These are phyloP conservation scores for Halophytophthora batemanensis DNA, from an alignment of 352 stramenopile species.

Conservation along the genomic window DNA sequence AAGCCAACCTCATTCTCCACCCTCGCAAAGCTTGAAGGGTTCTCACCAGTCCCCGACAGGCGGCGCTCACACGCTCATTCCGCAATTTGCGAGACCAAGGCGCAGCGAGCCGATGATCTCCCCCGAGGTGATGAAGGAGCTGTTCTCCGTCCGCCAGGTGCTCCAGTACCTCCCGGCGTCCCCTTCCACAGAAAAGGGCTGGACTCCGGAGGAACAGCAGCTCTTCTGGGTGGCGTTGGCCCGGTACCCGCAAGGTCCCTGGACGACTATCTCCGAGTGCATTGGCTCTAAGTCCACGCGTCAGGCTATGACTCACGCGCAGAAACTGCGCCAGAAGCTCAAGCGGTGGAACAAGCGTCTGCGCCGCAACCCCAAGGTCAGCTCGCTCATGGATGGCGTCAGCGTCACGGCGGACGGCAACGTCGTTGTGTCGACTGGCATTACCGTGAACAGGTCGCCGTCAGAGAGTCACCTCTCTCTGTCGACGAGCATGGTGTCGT, in stretches of 20 bases:
- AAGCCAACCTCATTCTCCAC: no score
- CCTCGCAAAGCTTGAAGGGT: conserved; percentile 2
- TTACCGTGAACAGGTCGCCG: conserved; percentile 8
- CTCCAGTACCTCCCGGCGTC: conserved; percentile 25
- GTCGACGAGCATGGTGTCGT: no score
- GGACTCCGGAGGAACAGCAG: conserved; percentile 32
- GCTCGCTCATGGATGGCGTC: conserved; percentile 18
- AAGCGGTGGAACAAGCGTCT: conserved; percentile 40
- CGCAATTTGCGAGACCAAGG: conserved; percentile 9
- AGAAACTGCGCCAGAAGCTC: conserved; percentile 54
- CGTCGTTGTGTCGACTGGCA: conserved; percentile 3
- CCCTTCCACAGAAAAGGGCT: conserved; percentile 25
- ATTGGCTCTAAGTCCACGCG: conserved; percentile 47
- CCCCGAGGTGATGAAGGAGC: conserved; percentile 29
- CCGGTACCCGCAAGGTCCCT: conserved; percentile 38
- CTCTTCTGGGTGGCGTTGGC: conserved; percentile 43
- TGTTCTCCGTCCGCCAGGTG: conserved; percentile 23
- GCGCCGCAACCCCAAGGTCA: conserved; percentile 19
- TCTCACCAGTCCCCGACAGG: conserved; percentile 31
- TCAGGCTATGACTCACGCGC: conserved; percentile 46
- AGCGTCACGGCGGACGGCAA: conserved; percentile 6
- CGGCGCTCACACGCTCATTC: conserved; percentile 18
- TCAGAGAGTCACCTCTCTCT: no score
- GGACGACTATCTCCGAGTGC: conserved; percentile 41
- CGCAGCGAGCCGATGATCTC: conserved; percentile 22